Conservation (phyloP, 352 stramenopile species). For the Elongisporangium anandrum region DNA sequence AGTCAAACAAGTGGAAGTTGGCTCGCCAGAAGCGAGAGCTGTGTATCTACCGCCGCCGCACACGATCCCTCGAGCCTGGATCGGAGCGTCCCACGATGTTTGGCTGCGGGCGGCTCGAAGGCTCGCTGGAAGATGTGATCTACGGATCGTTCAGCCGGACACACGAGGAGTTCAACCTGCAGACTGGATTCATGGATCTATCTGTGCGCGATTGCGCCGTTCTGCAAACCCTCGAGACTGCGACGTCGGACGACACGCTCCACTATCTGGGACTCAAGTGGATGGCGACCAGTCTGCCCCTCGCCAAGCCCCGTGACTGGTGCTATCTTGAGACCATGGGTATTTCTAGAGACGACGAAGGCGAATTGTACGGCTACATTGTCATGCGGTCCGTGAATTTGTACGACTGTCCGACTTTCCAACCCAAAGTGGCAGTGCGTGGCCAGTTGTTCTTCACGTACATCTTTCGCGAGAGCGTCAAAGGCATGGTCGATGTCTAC, state of each 20-base stretch:
- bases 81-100: conserved; percentile 33
- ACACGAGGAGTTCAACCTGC: conserved; percentile 30
- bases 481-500: conserved; percentile 38
- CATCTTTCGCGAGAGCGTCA: conserved; percentile 32
- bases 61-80: conserved; percentile 3
- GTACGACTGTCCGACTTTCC: conserved; percentile 33
- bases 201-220: conserved; percentile 33
- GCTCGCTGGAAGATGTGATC: conserved; percentile 35
- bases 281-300: conserved; percentile 31
- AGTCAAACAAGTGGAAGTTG: conserved; percentile 29
- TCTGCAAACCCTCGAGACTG: conserved; percentile 25
- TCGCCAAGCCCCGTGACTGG: conserved; percentile 18
- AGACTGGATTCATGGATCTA: conserved; percentile 27
- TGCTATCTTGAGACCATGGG: conserved; percentile 45
- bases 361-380: conserved; percentile 34
- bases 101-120: conserved; percentile 21
- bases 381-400: conserved; percentile 42
- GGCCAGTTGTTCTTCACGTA: conserved; percentile 22
- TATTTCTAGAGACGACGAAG: conserved; percentile 23
- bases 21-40: conserved; percentile 26
- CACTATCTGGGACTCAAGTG: conserved; percentile 43
- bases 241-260: conserved; percentile 29
- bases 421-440: conserved; percentile 10
- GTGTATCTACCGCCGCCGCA: conserved; percentile 24
- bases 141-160: conserved; percentile 31